These are phyloP conservation scores for Paecilomyces fulvus DNA, from an alignment of 2,329 filamentous ascomycete genomes.

Conservation along the genomic window DNA sequence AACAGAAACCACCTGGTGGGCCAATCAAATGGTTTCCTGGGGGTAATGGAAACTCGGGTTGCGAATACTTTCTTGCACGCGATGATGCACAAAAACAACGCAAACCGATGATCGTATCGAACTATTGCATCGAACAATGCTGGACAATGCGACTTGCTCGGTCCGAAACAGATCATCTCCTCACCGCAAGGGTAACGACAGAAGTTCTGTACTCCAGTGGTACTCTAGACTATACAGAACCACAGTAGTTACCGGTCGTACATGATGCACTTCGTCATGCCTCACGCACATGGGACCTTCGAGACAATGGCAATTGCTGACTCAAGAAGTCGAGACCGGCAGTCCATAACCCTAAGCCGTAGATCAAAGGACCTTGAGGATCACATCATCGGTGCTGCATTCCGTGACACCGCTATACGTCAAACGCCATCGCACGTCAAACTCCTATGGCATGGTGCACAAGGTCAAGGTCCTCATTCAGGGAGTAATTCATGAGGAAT, in stretches of 20 bases:
- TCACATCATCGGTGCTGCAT: neutral
- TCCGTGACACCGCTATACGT: neutral
- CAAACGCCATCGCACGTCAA: neutral
- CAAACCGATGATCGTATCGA: neutral
- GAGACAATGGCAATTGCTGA: neutral
- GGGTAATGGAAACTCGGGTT: conserved; percentile 21
- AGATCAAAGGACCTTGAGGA: neutral
- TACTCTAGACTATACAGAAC: too few relatives aligned
- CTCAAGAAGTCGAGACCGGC: neutral
- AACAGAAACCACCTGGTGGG: conserved; percentile 23
- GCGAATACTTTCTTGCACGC: neutral
- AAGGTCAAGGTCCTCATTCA: too few relatives aligned
- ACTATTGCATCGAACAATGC: too few relatives aligned
- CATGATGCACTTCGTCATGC: too few relatives aligned
- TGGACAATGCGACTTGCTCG: too few relatives aligned
- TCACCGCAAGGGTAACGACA: too few relatives aligned
- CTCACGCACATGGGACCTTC: neutral
- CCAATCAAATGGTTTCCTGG: conserved; percentile 26
- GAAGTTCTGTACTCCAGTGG: too few relatives aligned
- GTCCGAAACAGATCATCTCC: too few relatives aligned
- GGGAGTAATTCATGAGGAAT: too few relatives aligned
- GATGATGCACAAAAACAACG: neutral
- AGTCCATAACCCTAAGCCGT: neutral
- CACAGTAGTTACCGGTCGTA: too few relatives aligned
- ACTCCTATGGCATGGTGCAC: neutral